Percentiles rank a stretch among this genome's conserved stretches.
Evolutionary conservation across 176 grass and related monocot species (phyloP).

Genomic region (sorghum (Sorghum bicolor)): DNA sequence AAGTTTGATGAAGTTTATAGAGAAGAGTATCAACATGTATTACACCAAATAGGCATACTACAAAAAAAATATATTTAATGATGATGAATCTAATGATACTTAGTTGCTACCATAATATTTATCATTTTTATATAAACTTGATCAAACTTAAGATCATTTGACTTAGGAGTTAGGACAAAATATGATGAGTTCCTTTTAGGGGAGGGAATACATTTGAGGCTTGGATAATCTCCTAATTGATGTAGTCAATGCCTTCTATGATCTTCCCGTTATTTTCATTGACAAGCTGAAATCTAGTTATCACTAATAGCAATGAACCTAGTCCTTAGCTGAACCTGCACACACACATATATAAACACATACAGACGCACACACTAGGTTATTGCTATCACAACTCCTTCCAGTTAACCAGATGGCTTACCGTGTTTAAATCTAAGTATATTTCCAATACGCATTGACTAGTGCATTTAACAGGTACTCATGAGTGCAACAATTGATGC

Average conservation of each 20-base stretch:
- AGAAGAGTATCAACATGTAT: no score
- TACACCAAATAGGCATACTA: no score
- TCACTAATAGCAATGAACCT: no score
- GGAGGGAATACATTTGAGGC: not conserved
- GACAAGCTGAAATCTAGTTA: no score
- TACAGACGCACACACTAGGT: no score
- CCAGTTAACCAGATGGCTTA: not conserved
- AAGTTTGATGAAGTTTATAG: no score
- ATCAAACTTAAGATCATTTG: no score
- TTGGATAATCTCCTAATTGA: not conserved
- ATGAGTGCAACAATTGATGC: constrained; percentile 98
- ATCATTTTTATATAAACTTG: not conserved
- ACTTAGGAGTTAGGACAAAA: not conserved
- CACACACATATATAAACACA: no score
- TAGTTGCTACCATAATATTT: not conserved
- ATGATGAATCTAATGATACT: not conserved
- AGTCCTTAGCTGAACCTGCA: no score
- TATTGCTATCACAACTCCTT: no score
- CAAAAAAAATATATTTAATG: not conserved
- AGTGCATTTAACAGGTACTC: constrained; percentile 65
- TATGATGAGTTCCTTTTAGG: not conserved
- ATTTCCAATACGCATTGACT: constrained; percentile 8
- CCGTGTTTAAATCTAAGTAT: constrained; percentile 6
- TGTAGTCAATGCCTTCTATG: not conserved
- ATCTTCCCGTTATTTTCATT: not conserved